Evolutionary conservation across 768 basidiomycete species (phyloP), one percentile per base, ranked within the genome.

Genomic region (Amanita muscaria): DNA sequence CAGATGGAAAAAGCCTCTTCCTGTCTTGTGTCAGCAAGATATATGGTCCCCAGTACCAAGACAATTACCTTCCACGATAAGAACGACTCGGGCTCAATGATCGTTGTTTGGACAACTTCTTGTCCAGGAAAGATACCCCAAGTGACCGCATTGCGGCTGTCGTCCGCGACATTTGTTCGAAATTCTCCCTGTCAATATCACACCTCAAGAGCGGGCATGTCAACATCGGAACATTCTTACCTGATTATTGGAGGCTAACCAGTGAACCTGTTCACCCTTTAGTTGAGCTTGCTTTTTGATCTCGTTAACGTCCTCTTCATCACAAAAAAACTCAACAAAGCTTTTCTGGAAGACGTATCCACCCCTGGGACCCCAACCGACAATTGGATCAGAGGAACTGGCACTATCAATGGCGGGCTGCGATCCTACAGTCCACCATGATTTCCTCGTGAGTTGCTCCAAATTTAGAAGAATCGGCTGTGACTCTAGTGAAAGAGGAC

Each of bases 121-220:
- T 96, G 88, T 0, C 90, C 96, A 0, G 92, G 89, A 61, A 99
- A 99, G 5, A 98, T 83, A 45, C 93, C 96, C 96, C 96, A 99
- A 1, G 96, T 99, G 5, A 99, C 96, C 0, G 92, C 93, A 61
- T 97, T 97, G 45, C 88, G 77, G 11, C 79, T 84, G 25, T 76
- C 79, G 36, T 83, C 78, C 1, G 76, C 69, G 18, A 94, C 77
- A 58, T 96, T 98, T 10, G 79, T 90, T 51, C 71, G 67, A 49
- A 73, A 80, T 39, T 89, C 84, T 21, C 88, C 92, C 85, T 90
- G 33, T 3, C 4, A 44, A 32, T 39, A 22, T 23, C 5, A 29
- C 29, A 19, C n/a, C 3, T 34, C 23, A 7, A 15, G 24, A 14
- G 35, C 14, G 36, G 10, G 8, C 39, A 12, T 25, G 31, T 14